phyloP scores from a whole-genome alignment of 768 basidiomycete species.

The Cystobasidiopsis lactophilus region DNA sequence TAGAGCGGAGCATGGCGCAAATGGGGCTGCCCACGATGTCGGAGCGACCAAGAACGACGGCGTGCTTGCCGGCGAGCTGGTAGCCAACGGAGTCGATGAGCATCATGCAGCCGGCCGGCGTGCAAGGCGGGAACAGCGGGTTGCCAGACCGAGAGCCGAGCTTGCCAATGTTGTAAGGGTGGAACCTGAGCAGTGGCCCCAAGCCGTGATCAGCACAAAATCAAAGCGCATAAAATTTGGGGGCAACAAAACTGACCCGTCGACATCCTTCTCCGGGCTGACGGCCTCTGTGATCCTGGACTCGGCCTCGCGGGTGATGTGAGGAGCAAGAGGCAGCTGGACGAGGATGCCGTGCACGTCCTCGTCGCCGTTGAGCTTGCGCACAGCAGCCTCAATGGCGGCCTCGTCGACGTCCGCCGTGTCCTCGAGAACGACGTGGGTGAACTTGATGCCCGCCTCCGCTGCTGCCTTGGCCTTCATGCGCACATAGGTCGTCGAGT shows the following conservation, averaged over 20 bases:
- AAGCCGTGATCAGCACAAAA: too few relatives aligned
- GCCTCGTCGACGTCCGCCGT: conserved; percentile 48
- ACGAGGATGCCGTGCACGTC: conserved; percentile 73
- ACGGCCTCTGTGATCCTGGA: conserved; percentile 84
- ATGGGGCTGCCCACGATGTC: conserved; percentile 97
- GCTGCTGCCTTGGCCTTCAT: conserved; percentile 95
- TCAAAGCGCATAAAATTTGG: not conserved
- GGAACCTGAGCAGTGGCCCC: conserved; percentile 41
- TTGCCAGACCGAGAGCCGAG: conserved; percentile 69
- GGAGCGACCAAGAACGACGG: conserved; percentile 84
- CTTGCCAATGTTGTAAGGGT: conserved; percentile 94
- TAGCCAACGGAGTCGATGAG: conserved; percentile 73
- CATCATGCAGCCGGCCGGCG: conserved; percentile 74
- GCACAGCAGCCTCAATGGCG: conserved; percentile 52
- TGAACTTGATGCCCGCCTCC: conserved; percentile 73
- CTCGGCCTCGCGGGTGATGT: conserved; percentile 60
- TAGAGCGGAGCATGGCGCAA: conserved; percentile 64
- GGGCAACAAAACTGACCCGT: conserved; percentile 63
- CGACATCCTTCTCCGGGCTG: conserved; percentile 83
- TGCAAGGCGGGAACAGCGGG: conserved; percentile 85
- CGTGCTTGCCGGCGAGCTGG: conserved; percentile 49
- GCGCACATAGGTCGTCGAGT: conserved; percentile 77
- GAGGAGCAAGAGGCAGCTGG: conserved; percentile 74
- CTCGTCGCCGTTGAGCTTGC: conserved; percentile 62
- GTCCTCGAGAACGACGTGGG: conserved; percentile 42